phyloP scores from a whole-genome alignment of 805 yeast species.

The Metschnikowia amazonensis region DNA sequence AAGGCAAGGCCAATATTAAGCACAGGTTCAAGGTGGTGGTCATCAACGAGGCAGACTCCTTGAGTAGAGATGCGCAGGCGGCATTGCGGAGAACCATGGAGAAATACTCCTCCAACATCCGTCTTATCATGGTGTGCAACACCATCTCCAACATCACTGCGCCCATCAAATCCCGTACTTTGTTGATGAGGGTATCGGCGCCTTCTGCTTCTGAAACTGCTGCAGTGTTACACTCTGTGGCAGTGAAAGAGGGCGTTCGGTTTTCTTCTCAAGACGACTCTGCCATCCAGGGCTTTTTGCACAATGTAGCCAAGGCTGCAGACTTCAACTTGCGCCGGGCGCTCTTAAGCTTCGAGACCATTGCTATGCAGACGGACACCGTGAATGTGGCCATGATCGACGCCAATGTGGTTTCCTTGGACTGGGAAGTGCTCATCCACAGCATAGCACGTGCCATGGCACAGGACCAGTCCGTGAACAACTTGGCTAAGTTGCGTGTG shows the following conservation, averaged over 20 bases:
- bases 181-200: constrained; percentile 82
- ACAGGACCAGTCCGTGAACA: constrained; percentile 61
- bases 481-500: constrained; percentile 57
- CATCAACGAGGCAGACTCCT: constrained; percentile 86
- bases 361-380: constrained; percentile 63
- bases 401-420: constrained; percentile 58
- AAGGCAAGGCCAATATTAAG: constrained; percentile 32
- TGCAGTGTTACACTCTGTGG: constrained; percentile 51
- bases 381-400: constrained; percentile 29
- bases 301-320: constrained; percentile 50
- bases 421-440: constrained; percentile 83
- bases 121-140: constrained; percentile 81
- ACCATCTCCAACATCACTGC: constrained; percentile 88
- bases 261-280: constrained; percentile 39
- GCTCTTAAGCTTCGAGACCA: constrained; percentile 75
- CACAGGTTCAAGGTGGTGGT: constrained; percentile 75
- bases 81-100: constrained; percentile 96
- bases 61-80: constrained; percentile 92
- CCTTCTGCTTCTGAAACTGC: constrained; percentile 63
- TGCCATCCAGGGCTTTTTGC: constrained; percentile 35
- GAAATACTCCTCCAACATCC: constrained; percentile 81
- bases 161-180: constrained; percentile 91
- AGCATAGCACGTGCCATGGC: constrained; percentile 59
- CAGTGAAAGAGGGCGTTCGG: constrained; percentile 50
- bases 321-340: constrained; percentile 77